Evolutionary conservation across 2,329 filamentous ascomycete species (phyloP).

Genomic region (Xylariales sp.): DNA sequence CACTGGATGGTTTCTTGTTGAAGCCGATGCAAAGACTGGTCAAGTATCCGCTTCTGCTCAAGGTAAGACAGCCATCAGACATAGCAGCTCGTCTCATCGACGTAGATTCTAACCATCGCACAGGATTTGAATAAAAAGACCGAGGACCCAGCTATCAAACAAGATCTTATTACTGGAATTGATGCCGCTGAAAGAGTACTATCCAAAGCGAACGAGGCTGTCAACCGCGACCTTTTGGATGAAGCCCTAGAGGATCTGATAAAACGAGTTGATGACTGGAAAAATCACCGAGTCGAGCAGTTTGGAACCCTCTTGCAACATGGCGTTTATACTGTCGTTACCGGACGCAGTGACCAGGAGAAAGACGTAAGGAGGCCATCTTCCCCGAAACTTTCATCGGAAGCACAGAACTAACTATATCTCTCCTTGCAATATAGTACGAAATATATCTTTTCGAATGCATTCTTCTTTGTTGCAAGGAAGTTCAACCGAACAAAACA

Average conservation of each 20-base stretch:
- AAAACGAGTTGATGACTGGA: constrained; percentile 91
- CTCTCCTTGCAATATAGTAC: constrained; percentile 70
- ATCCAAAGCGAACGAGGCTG: constrained; percentile 81
- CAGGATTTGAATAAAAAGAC: constrained; percentile 80
- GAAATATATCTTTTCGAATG: constrained; percentile 96
- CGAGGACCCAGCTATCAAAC: constrained; percentile 65
- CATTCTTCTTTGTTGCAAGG: constrained; percentile 96
- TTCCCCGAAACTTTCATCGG: too few species aligned
- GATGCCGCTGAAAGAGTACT: constrained; percentile 79
- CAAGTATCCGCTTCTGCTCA: constrained; percentile 88
- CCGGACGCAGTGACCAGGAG: constrained; percentile 83
- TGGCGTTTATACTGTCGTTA: constrained; percentile 87
- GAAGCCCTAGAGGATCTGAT: constrained; percentile 82
- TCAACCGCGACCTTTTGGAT: constrained; percentile 79
- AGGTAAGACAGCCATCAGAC: too few species aligned
- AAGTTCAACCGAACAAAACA: constrained; percentile 77
- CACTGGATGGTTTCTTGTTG: constrained; percentile 84
- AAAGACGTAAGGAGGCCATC: constrained; percentile 81
- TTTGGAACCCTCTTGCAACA: constrained; percentile 87
- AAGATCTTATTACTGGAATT: constrained; percentile 72
- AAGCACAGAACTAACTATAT: too few species aligned
- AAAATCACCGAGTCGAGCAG: constrained; percentile 82
- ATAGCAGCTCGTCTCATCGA: too few species aligned
- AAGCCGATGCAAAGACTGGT: constrained; percentile 96
- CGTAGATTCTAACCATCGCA: too few species aligned